These are phyloP conservation scores for Hypoxylon sp. DNA, from an alignment of 2,329 filamentous ascomycete species.

Conservation along the genomic window DNA sequence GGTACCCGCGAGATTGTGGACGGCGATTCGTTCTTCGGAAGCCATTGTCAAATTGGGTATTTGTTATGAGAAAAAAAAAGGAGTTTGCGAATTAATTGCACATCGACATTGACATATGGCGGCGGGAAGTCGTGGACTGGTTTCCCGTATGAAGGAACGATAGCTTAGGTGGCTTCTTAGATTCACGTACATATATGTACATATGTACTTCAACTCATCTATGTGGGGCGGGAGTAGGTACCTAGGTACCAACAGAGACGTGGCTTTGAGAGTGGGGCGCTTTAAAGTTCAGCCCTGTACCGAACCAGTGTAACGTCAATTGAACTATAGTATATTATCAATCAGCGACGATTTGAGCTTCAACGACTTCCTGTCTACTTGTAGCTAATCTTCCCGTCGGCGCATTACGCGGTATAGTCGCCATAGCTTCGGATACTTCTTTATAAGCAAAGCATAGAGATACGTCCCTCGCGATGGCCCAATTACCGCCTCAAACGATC, in stretches of 20 bases:
- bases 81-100: slow-evolving; percentile 2
- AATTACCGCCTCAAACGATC: slow-evolving; percentile 92
- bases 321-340: slow-evolving; percentile 25
- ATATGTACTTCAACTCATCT: not conserved
- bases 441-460: slow-evolving; percentile 1
- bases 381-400: slow-evolving; percentile 1
- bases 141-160: slow-evolving; percentile 5
- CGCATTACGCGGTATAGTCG: slow-evolving; percentile 8
- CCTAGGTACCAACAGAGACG: slow-evolving; percentile 11
- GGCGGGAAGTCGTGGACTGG: not conserved
- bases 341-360: slow-evolving; percentile 18
- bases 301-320: slow-evolving; percentile 35
- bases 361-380: slow-evolving; percentile 6
- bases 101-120: not conserved
- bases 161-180: slow-evolving; percentile 36
- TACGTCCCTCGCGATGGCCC: slow-evolving; percentile 74
- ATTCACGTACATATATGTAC: no score
- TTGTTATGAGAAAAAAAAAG: slow-evolving; percentile 1
- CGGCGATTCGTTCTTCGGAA: slow-evolving; percentile 71
- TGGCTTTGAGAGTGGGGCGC: slow-evolving; percentile 35
- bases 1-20: slow-evolving; percentile 76
- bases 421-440: not conserved
- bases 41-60: slow-evolving; percentile 55
- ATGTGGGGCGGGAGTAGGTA: slow-evolving; percentile 7
- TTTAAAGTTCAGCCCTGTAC: slow-evolving; percentile 43